Evolutionary conservation across 352 stramenopile genomes (phyloP).

Genomic region (Blastocystis sp.): DNA sequence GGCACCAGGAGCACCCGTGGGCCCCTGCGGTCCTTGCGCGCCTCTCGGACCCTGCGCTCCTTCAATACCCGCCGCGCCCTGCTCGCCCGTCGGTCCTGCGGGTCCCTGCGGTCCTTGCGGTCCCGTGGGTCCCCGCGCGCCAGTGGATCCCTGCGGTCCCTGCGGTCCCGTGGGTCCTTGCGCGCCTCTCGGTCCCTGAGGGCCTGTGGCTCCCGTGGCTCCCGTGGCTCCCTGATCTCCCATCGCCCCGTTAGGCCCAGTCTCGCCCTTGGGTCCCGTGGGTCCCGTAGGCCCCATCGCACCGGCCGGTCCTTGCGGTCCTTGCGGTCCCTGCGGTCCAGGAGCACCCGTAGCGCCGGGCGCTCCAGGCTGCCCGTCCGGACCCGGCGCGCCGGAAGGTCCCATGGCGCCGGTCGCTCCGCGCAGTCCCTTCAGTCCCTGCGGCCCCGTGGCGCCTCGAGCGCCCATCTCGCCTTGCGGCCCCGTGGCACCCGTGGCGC

Average conservation of each 20-base stretch:
- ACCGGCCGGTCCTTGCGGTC: constrained; percentile 36
- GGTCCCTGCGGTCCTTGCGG: constrained; percentile 1
- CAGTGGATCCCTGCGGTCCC: not conserved
- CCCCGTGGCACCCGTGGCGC: constrained; percentile 11
- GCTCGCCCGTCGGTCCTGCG: constrained; percentile 9
- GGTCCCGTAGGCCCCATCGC: constrained; percentile 17
- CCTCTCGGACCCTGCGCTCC: not conserved
- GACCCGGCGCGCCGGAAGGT: not conserved
- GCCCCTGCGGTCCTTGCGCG: not conserved
- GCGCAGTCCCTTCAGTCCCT: constrained; percentile 29
- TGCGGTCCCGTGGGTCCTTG: not conserved
- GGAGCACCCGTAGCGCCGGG: not conserved
- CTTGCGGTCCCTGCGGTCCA: not conserved
- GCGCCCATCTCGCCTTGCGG: not conserved
- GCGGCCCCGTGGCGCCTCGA: constrained; percentile 6
- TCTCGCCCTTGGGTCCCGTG: not conserved
- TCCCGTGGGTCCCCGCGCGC: not conserved
- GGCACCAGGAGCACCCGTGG: no score
- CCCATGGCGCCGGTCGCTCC: constrained; percentile 10
- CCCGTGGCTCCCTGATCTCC: constrained; percentile 10
- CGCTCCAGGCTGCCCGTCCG: not conserved
- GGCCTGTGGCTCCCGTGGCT: constrained; percentile 43
- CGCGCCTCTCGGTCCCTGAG: not conserved
- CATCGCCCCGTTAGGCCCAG: not conserved
- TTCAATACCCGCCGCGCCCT: not conserved